Evolutionary conservation across 441 rosid genomes (phyloP), one percentile per base, ranked within the genome.

Genomic region (Erodium trifolium): DNA sequence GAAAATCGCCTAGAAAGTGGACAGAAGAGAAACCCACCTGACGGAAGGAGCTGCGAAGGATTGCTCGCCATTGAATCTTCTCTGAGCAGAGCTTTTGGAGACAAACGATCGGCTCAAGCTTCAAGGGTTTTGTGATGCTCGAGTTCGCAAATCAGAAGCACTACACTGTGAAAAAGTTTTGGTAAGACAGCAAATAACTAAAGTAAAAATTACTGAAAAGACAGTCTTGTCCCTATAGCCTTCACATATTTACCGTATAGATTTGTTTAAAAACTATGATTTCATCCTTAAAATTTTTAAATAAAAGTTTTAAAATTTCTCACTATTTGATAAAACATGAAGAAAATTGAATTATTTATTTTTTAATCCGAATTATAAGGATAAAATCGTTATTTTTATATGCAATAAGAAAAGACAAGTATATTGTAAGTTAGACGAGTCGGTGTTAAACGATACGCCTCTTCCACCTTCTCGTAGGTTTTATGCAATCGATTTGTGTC

Each of bases 11-110:
- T 2, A 13, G 18, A 68, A 31, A 23, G 16, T 14, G 59, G 10
- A 70, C 0, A 17, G 19, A 10, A 3, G 63, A 64, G 39, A 34
- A 18, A 29, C 5, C 18, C 14, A 88, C 94, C 96, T 72, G 91
- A 87, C 0, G 96, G 96, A 39, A 91, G 96, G 47, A 93, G 91
- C 86, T 91, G 94, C 14, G 98, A 93, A 1, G 96, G 98, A 79
- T 93, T 93, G 86, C 77, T 85, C 60, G 93, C 87, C 98, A 92
- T 88, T 73, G 79, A 23, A 53, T 11, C 34, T 59, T 19, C 63
- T 57, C 64, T 8, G 64, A 59, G 8, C 64, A 5, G 34, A 59
- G 64, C 31, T 59, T 59, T 11, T 59, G 13, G 64, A 31, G 34
- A 31, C 34, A 5, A 18, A 19, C 34, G 64, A 59, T 18, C 31